These are phyloP conservation scores for Aspergillus bridgeri DNA, from an alignment of 495 filamentous ascomycete genomes.

Conservation along the genomic window DNA sequence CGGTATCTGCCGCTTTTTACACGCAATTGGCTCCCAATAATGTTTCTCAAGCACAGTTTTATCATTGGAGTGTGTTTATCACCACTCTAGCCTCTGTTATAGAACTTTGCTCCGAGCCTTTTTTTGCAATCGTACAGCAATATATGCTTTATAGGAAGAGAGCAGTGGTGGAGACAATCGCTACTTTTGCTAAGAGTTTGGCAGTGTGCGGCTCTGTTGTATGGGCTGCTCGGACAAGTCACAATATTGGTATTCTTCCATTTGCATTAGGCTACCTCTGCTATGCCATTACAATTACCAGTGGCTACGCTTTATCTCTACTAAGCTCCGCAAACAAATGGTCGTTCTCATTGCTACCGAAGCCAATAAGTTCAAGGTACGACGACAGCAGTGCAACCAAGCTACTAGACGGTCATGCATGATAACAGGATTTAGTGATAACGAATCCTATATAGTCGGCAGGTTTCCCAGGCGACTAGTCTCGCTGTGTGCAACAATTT, in stretches of 20 bases:
- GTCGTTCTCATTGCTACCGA: constrained; percentile 57
- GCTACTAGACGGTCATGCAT: constrained; percentile 11
- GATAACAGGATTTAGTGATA: constrained; percentile 21
- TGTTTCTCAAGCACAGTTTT: constrained; percentile 55
- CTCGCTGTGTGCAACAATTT: constrained; percentile 68
- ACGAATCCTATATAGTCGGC: constrained; percentile 50
- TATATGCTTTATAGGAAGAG: constrained; percentile 74
- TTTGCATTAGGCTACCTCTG: constrained; percentile 86
- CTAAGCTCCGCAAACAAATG: constrained; percentile 36
- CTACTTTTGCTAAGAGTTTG: constrained; percentile 72
- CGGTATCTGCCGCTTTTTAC: constrained; percentile 63
- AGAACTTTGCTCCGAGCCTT: constrained; percentile 80
- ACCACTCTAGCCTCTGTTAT: constrained; percentile 73
- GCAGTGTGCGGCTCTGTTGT: constrained; percentile 63
- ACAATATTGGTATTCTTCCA: constrained; percentile 70
- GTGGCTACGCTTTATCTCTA: constrained; percentile 60
- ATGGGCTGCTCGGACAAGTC: constrained; percentile 46
- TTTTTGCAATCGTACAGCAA: constrained; percentile 78
- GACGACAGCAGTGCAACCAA: neutral
- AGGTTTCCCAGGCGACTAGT: constrained; percentile 66
- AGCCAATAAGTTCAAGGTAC: constrained; percentile 44
- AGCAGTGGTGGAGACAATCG: constrained; percentile 73
- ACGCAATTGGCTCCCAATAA: constrained; percentile 51
- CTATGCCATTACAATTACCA: constrained; percentile 65
- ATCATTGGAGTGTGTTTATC: constrained; percentile 58